A percentile compares a stretch with the other conserved stretches of the same genome.
Evolutionary conservation across 129 eudicot genomes (phyloP).

Genomic region (Cynara cardunculus): DNA sequence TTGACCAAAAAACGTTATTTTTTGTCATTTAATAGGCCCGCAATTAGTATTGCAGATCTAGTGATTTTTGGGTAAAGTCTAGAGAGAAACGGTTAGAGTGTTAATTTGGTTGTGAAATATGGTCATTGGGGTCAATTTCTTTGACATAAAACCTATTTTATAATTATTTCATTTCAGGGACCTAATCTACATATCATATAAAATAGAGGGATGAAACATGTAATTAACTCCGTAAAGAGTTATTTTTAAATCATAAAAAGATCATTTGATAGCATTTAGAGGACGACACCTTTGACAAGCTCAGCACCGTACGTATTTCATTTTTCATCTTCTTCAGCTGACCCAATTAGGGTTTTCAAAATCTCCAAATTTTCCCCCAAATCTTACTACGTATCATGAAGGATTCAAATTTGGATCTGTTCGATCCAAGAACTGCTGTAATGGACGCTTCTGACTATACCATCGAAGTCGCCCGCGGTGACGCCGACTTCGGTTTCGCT

Average conservation of each 20-base stretch:
- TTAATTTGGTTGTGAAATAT: too few relatives aligned
- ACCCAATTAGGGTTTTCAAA: slow-evolving; percentile 35
- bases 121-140: too few relatives aligned
- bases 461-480: slow-evolving; percentile 44
- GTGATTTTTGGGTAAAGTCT: too few relatives aligned
- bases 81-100: too few relatives aligned
- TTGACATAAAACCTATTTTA: too few relatives aligned
- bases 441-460: slow-evolving; percentile 76
- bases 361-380: background rate
- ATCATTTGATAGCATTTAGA: background rate
- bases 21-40: too few relatives aligned
- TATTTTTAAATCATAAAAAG: background rate
- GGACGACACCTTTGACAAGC: slow-evolving; percentile 15
- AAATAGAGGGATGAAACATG: background rate
- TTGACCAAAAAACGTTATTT: too few relatives aligned
- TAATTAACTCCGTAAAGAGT: background rate
- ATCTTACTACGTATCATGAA: slow-evolving; percentile 38
- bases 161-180: background rate
- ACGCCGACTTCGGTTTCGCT: slow-evolving; percentile 88
- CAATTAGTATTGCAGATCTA: too few relatives aligned
- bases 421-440: slow-evolving; percentile 71
- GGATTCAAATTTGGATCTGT: slow-evolving; percentile 68
- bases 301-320: slow-evolving; percentile 24
- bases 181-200: background rate
- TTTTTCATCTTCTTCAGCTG: slow-evolving; percentile 23